These are phyloP conservation scores for Apocynum venetum DNA, from an alignment of 257 asterid species.

Conservation along the genomic window DNA sequence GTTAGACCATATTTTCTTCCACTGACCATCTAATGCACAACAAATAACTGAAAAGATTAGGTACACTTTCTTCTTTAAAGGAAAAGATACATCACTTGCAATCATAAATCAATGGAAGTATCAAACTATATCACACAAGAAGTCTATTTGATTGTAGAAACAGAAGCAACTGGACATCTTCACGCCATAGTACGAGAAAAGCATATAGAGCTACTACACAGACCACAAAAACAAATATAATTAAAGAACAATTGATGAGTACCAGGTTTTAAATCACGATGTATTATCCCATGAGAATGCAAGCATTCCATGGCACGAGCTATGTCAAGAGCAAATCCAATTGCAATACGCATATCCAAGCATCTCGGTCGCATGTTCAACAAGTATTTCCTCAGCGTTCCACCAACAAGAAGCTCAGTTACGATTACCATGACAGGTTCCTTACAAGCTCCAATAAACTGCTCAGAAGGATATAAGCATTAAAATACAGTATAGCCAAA, in stretches of 20 bases:
- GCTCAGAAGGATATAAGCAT: conserved; percentile 11
- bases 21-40: not conserved
- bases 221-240: not conserved
- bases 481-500: not conserved
- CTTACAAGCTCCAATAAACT: conserved; percentile 96
- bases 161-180: not conserved
- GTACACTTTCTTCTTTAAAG: not conserved
- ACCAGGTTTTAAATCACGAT: conserved; percentile 95
- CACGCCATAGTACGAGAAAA: not conserved
- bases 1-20: not conserved
- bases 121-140: not conserved
- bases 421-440: conserved; percentile 92
- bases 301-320: conserved; percentile 96
- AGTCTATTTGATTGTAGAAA: not conserved
- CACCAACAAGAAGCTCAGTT: conserved; percentile 81
- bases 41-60: not conserved
- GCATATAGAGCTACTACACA: not conserved
- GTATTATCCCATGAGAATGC: conserved; percentile 90
- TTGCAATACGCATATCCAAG: conserved; percentile 61
- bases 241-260: conserved; percentile 11
- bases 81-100: not conserved
- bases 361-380: conserved; percentile 67
- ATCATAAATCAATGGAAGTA: not conserved
- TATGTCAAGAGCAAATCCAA: conserved; percentile 81
- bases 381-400: conserved; percentile 74